Evolutionary conservation across 345 rosid species (phyloP).

Genomic region (Turritis glabra): DNA sequence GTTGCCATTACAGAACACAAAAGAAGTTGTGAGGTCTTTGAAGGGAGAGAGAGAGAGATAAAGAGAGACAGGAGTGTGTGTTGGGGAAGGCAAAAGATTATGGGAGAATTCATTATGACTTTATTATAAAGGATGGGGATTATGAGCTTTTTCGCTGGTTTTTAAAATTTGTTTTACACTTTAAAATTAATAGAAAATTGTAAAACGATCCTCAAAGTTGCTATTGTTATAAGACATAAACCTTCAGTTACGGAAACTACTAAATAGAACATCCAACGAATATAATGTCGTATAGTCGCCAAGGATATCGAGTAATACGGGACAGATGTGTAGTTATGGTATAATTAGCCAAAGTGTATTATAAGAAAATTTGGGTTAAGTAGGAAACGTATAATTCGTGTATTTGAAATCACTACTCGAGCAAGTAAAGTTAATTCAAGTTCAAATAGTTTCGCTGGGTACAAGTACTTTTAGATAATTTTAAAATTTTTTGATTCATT

Average conservation of each 20-base stretch:
- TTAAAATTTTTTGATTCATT: no score
- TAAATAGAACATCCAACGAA: not conserved
- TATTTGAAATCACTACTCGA: not conserved
- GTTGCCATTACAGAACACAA: slow-evolving; percentile 46
- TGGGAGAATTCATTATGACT: slow-evolving; percentile 33
- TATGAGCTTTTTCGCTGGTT: slow-evolving; percentile 2
- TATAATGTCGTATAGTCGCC: no score
- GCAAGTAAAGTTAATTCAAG: not conserved
- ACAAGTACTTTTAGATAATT: no score
- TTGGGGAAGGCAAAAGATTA: slow-evolving; percentile 32
- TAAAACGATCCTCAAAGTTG: not conserved
- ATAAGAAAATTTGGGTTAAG: not conserved
- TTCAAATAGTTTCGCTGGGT: not conserved
- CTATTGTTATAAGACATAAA: not conserved
- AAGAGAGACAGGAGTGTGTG: slow-evolving; percentile 5
- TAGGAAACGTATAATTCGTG: not conserved
- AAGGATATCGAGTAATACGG: no score
- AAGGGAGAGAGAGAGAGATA: not conserved
- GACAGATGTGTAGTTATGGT: not conserved
- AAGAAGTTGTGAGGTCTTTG: slow-evolving; percentile 14
- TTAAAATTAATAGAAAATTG: not conserved
- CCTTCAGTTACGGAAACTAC: not conserved
- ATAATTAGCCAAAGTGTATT: not conserved
- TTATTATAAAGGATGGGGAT: slow-evolving; percentile 23
- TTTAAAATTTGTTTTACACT: not conserved